Percentiles rank a stretch among this genome's conserved stretches.
These are phyloP conservation scores for Venturia carpophila DNA, from an alignment of 2,329 filamentous ascomycete genomes.

Conservation along the genomic window DNA sequence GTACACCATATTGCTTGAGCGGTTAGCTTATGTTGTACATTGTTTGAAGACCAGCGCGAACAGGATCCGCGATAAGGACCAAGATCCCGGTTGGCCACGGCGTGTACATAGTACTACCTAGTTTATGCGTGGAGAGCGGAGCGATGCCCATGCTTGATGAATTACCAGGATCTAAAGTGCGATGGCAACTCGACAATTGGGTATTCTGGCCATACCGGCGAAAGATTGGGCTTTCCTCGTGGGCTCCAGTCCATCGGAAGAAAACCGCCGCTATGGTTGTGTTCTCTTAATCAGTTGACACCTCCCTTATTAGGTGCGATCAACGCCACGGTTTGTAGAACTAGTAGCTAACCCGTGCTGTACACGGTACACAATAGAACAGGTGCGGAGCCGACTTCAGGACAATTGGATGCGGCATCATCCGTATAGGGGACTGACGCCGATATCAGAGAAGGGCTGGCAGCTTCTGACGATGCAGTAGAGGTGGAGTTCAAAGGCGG, in stretches of 20 bases:
- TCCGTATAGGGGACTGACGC: too few relatives aligned
- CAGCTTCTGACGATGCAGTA: too few relatives aligned
- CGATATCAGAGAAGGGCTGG: too few relatives aligned
- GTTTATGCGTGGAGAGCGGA: neutral
- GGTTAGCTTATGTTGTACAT: neutral
- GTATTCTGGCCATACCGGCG: neutral
- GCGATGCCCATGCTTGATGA: neutral
- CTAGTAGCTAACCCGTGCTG: neutral
- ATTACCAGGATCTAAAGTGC: neutral
- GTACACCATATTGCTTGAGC: neutral
- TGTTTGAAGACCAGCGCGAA: neutral
- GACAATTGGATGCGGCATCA: too few relatives aligned
- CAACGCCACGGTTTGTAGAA: neutral
- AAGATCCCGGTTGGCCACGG: neutral
- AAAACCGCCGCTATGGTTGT: neutral
- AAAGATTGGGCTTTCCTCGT: neutral
- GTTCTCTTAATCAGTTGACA: neutral
- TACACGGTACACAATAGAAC: too few relatives aligned
- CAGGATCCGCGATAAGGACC: neutral
- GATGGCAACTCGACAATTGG: neutral
- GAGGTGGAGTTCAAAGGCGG: neutral
- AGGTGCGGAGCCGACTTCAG: too few relatives aligned
- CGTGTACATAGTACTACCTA: neutral
- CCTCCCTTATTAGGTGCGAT: neutral
- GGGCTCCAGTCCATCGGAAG: neutral